Conservation (phyloP, 2,329 filamentous ascomycete species). For the Aureobasidium sp. region DNA sequence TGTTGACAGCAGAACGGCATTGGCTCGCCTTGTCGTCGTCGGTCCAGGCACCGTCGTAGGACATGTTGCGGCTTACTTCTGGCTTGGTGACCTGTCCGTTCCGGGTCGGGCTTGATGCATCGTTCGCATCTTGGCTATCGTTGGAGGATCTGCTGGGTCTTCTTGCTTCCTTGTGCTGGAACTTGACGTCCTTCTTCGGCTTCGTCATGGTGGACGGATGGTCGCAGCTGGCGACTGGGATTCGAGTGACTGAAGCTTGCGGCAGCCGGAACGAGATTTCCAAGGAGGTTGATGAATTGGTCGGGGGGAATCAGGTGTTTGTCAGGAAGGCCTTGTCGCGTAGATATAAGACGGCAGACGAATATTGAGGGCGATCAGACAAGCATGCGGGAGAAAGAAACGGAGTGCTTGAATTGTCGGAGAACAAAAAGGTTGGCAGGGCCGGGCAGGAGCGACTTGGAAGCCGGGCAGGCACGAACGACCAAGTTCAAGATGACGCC, state of each 20-base stretch:
- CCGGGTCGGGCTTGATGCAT: slow-evolving; percentile 43
- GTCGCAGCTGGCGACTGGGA: background rate
- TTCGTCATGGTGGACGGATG: slow-evolving; percentile 36
- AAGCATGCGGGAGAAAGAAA: background rate
- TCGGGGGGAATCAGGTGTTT: background rate
- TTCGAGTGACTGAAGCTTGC: background rate
- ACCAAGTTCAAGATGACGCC: background rate
- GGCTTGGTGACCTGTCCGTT: slow-evolving; percentile 27
- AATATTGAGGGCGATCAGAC: background rate
- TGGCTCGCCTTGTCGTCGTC: slow-evolving; percentile 17
- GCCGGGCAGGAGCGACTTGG: background rate
- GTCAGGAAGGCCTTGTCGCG: background rate
- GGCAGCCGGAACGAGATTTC: background rate
- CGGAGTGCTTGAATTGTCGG: background rate
- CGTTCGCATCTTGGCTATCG: slow-evolving; percentile 44
- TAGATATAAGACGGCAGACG: background rate
- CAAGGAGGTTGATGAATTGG: background rate
- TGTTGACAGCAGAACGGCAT: background rate
- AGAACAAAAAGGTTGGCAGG: slow-evolving; percentile 4
- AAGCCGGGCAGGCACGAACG: background rate
- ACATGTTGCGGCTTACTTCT: slow-evolving; percentile 15
- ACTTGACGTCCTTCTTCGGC: slow-evolving; percentile 53
- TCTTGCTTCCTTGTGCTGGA: slow-evolving; percentile 47
- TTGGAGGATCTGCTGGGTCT: slow-evolving; percentile 58
- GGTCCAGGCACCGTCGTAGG: slow-evolving; percentile 16